These are phyloP conservation scores for Coemansia reversa DNA, from an alignment of 192 early-diverging fungal genomes.

Conservation along the genomic window DNA sequence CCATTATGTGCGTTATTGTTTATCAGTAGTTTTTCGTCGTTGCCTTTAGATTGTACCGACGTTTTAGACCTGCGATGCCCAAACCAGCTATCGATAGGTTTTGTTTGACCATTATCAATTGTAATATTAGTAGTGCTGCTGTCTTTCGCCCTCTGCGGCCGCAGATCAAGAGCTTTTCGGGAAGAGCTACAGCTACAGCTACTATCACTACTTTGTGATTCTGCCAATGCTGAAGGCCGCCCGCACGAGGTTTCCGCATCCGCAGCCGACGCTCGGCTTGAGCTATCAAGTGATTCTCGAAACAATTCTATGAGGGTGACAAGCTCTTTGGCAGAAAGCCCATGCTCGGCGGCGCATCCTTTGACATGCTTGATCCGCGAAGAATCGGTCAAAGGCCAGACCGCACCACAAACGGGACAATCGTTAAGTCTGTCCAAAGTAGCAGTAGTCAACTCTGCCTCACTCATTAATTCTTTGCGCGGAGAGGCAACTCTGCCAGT, in stretches of 20 bases:
- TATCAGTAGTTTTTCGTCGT: neutral
- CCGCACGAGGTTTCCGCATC: neutral
- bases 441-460: neutral
- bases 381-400: slow-evolving; percentile 8
- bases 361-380: slow-evolving; percentile 22
- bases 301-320: slow-evolving; percentile 26
- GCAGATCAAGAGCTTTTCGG: slow-evolving; percentile 5
- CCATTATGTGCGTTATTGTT: neutral
- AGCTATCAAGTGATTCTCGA: slow-evolving; percentile 28
- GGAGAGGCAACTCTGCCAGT: neutral
- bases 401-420: slow-evolving; percentile 39
- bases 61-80: neutral
- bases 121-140: neutral
- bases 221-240: neutral
- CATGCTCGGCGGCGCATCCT: slow-evolving; percentile 23
- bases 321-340: slow-evolving; percentile 19
- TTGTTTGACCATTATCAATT: neutral
- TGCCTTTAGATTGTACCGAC: neutral
- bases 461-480: neutral
- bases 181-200: slow-evolving; percentile 1
- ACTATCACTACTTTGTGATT: neutral
- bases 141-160: neutral
- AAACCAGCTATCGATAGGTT: slow-evolving; percentile 24
- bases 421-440: slow-evolving; percentile 18
- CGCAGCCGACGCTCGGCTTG: neutral